A percentile compares a stretch with the other conserved stretches of the same genome.
These are phyloP conservation scores for Aureobasidium sp. DNA, from an alignment of 2,329 filamentous ascomycete species.

Conservation along the genomic window DNA sequence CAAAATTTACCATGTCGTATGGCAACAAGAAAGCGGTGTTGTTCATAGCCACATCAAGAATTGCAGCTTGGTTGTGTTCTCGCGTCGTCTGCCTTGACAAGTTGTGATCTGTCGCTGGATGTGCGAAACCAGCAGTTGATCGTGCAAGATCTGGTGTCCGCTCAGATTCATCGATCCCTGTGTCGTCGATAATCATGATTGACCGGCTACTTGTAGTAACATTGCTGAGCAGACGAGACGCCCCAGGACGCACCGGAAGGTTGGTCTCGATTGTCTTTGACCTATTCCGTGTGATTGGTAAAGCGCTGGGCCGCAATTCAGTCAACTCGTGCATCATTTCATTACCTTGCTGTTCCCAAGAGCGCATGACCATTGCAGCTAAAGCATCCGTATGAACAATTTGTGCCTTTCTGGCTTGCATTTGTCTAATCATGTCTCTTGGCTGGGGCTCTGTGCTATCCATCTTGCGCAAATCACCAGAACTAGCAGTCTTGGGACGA, in stretches of 20 bases:
- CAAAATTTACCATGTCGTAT: neutral
- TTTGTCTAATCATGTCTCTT: slow-evolving; percentile 15
- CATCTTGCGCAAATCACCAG: slow-evolving; percentile 20
- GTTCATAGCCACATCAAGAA: neutral
- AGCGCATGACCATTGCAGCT: slow-evolving; percentile 11
- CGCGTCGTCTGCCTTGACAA: neutral
- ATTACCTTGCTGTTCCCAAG: slow-evolving; percentile 6
- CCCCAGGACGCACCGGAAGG: neutral
- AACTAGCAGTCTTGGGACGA: slow-evolving; percentile 18
- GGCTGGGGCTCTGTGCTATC: slow-evolving; percentile 15
- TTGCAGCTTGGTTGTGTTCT: slow-evolving; percentile 1
- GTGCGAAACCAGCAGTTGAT: neutral
- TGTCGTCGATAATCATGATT: slow-evolving; percentile 75
- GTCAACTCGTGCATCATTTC: neutral
- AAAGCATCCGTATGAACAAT: slow-evolving; percentile 10
- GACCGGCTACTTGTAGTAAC: slow-evolving; percentile 80
- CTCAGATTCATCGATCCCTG: slow-evolving; percentile 36
- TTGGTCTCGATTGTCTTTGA: slow-evolving; percentile 6
- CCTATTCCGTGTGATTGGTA: neutral
- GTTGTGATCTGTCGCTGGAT: neutral
- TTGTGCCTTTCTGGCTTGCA: slow-evolving; percentile 1
- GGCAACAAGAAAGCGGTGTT: slow-evolving; percentile 8
- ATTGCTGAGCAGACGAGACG: slow-evolving; percentile 33
- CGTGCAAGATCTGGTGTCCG: slow-evolving; percentile 4
- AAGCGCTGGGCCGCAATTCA: neutral